Evolutionary conservation across 139 green algal species (phyloP).

Genomic region (Chlorella sp.): DNA sequence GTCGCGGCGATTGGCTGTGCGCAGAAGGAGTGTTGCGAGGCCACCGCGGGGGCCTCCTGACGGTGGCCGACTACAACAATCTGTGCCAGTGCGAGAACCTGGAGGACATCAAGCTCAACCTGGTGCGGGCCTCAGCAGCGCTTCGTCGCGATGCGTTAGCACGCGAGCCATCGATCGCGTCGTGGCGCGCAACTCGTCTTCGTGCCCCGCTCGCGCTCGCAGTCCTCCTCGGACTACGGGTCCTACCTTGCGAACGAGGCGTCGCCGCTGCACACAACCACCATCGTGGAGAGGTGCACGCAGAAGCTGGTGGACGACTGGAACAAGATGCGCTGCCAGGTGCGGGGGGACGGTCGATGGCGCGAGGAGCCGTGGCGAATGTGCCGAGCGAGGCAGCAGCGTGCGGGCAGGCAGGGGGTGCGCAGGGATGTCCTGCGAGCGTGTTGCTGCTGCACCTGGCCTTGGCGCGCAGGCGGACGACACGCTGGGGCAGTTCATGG

Average conservation of each 20-base stretch:
- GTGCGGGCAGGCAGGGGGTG: too few species aligned
- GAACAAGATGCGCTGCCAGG: conserved; percentile 79
- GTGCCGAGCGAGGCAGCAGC: too few species aligned
- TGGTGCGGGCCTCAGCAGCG: conserved; percentile 77
- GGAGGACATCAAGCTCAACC: conserved; percentile 97
- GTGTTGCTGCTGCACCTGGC: not conserved
- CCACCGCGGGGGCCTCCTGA: conserved; percentile 81
- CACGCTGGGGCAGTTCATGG: conserved; percentile 86
- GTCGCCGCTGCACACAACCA: conserved; percentile 85
- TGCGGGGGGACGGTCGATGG: too few species aligned
- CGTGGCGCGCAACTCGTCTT: too few species aligned
- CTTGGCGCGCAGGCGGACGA: conserved; percentile 67
- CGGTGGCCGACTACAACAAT: conserved; percentile 95
- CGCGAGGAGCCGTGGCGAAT: too few species aligned
- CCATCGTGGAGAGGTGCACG: conserved; percentile 92
- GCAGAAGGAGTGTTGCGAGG: conserved; percentile 94
- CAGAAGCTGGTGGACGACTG: conserved; percentile 97
- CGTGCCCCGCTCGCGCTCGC: conserved; percentile 16
- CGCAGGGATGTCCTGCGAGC: too few species aligned
- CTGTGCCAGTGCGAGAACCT: conserved; percentile 94
- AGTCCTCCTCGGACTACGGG: conserved; percentile 89
- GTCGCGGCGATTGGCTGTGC: not conserved
- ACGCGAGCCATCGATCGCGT: too few species aligned
- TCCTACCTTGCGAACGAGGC: conserved; percentile 86
- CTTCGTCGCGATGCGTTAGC: too few species aligned